phyloP scores from a whole-genome alignment of 2,329 filamentous ascomycete genomes.

The Leptographium flavum region DNA sequence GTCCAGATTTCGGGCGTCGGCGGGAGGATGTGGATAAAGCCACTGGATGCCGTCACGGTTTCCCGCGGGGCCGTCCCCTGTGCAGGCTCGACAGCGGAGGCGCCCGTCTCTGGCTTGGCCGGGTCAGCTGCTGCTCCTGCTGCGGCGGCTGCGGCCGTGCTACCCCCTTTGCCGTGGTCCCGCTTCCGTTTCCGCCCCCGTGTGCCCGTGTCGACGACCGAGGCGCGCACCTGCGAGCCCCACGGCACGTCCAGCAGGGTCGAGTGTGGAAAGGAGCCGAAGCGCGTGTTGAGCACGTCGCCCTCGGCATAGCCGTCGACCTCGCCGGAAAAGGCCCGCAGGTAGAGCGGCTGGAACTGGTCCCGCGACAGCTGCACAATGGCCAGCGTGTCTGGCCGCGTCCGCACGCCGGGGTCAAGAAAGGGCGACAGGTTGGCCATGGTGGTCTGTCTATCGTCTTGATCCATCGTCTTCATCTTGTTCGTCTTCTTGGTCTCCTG shows the following conservation, averaged over 20 bases:
- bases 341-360: conserved; percentile 61
- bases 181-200: conserved; percentile 55
- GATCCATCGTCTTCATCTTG: not conserved
- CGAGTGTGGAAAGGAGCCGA: conserved; percentile 77
- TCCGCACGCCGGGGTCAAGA: conserved; percentile 50
- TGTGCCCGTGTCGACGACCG: conserved; percentile 82
- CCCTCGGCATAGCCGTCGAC: conserved; percentile 63
- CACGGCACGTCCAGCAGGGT: conserved; percentile 67
- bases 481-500: not conserved
- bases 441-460: conserved; percentile 3
- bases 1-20: conserved; percentile 79
- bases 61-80: no score
- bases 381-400: conserved; percentile 54
- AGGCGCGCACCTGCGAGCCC: conserved; percentile 86
- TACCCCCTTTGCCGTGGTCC: conserved; percentile 8
- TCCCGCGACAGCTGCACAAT: conserved; percentile 84
- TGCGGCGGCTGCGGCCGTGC: not conserved
- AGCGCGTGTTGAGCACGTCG: conserved; percentile 77
- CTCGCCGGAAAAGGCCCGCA: conserved; percentile 43
- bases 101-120: conserved; percentile 2
- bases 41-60: conserved; percentile 33
- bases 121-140: not conserved
- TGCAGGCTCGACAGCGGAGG: no score
- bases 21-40: conserved; percentile 65
- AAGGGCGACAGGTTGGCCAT: conserved; percentile 50